Evolutionary conservation across 1,284 basidiomycete genomes (phyloP).

Genomic region (Rhodotorula glutinis): DNA sequence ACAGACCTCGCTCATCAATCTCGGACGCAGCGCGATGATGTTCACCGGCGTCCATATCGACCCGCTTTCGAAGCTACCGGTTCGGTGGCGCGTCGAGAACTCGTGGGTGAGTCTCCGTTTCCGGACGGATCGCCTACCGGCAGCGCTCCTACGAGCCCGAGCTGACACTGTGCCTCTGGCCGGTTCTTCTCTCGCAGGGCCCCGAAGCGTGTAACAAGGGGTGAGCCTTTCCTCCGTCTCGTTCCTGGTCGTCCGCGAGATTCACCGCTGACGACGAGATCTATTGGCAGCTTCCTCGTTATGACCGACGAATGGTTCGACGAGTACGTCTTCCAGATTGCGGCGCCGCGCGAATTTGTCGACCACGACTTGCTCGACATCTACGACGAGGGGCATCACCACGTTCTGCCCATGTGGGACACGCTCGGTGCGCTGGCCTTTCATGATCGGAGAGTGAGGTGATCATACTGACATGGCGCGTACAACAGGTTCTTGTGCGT

Average conservation of each 20-base stretch:
- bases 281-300: slow-evolving; percentile 62
- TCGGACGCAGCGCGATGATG: slow-evolving; percentile 61
- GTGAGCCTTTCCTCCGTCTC: neutral
- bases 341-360: slow-evolving; percentile 65
- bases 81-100: slow-evolving; percentile 92
- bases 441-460: no score
- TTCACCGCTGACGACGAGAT: neutral
- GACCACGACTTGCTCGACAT: slow-evolving; percentile 73
- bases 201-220: slow-evolving; percentile 66
- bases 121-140: no score
- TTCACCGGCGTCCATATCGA: slow-evolving; percentile 88
- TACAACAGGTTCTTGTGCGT: neutral
- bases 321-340: slow-evolving; percentile 80
- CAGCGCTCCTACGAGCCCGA: no score
- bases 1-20: no score
- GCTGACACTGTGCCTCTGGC: no score
- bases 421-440: neutral
- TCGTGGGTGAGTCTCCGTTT: slow-evolving; percentile 64
- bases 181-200: slow-evolving; percentile 45
- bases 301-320: slow-evolving; percentile 76
- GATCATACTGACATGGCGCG: no score
- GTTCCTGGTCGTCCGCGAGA: neutral
- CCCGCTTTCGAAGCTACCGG: slow-evolving; percentile 59
- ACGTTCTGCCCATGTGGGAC: slow-evolving; percentile 13
- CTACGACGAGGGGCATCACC: slow-evolving; percentile 56